Conservation (phyloP, 345 rosid species). For the Salix arbutifolia region DNA sequence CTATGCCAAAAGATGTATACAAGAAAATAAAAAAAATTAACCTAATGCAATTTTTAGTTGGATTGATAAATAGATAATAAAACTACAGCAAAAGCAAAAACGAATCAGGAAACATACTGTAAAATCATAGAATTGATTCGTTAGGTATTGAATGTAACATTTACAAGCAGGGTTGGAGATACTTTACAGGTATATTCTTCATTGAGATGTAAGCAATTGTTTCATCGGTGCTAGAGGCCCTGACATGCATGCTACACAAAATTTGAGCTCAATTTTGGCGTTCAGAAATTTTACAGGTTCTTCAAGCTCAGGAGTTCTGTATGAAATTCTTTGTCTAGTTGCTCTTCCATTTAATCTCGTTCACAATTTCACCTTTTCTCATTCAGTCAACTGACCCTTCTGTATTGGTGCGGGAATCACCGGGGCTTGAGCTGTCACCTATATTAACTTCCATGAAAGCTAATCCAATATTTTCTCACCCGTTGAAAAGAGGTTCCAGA, state of each 20-base stretch:
- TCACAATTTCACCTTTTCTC: not conserved
- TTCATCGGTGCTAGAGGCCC: not conserved
- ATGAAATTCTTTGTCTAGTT: not conserved
- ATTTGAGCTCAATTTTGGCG: slow-evolving; percentile 4
- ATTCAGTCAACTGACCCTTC: slow-evolving; percentile 1
- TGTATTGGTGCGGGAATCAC: slow-evolving; percentile 11
- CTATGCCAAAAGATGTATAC: not conserved
- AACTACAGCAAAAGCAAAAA: not conserved
- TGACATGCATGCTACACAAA: not conserved
- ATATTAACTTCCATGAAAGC: slow-evolving; percentile 13
- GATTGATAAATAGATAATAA: not conserved
- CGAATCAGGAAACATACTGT: not conserved
- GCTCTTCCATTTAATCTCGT: not conserved
- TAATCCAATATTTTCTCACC: slow-evolving; percentile 83
- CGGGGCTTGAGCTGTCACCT: slow-evolving; percentile 1
- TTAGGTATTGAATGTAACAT: slow-evolving; percentile 12
- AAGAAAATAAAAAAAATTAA: not conserved
- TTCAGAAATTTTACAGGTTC: slow-evolving; percentile 10
- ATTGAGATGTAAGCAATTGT: not conserved
- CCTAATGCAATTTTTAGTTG: not conserved
- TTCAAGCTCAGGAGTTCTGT: slow-evolving; percentile 8
- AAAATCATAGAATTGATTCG: not conserved
- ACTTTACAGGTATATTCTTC: slow-evolving; percentile 21
- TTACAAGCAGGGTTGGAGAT: slow-evolving; percentile 17
- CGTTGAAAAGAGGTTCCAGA: slow-evolving; percentile 85